Evolutionary conservation across 805 yeast genomes (phyloP), one percentile per base, ranked within the genome.

Genomic region (Lachancea cidri): DNA sequence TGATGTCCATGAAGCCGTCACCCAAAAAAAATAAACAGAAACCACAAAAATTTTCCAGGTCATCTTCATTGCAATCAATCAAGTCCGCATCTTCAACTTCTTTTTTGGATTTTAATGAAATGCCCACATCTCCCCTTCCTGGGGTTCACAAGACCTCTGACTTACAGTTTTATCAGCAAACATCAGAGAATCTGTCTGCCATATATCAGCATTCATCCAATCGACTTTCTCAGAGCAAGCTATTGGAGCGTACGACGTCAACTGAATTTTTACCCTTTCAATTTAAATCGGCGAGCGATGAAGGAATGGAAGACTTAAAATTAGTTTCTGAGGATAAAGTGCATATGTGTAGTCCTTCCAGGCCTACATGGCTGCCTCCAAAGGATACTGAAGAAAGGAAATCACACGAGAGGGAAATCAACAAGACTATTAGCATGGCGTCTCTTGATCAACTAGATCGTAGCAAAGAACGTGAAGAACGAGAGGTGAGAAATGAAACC

Each of bases 321-420:
- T 61, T 83, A 27, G 72, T 83, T 1, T 81, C 87, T 1, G 72
- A 69, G 1, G 83, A 81, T 52, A 82, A 82, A 50, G 55, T 79
- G 29, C 70, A 69, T 17, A 59, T 64, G 8, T 60, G 81, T 29
- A 72, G 81, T 38, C 77, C 76, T 33, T 73, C 86, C 1, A 69
- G 89, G 49, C 89, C 89, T 3, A 72, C 78, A 37, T 79, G 86
- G 74, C 58, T 81, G 34, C 89, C 89, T 4, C 87, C 87, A 4
- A 82, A 82, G 55, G 65, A 68, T 30, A 53, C 63, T 3, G 57
- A 54, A 9, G 89, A 82, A 52, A 71, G 71, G 32, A 56, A 64
- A 25, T 68, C 68, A 42, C 89, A 82, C 53, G 79, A 78, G 49
- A 67, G 63, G 36, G 80, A 81, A 53, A 71, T 81, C 41, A 64